Evolutionary conservation across 495 filamentous ascomycete species (phyloP), one percentile per base, ranked within the genome.

Genomic region (Zalerion maritima): DNA sequence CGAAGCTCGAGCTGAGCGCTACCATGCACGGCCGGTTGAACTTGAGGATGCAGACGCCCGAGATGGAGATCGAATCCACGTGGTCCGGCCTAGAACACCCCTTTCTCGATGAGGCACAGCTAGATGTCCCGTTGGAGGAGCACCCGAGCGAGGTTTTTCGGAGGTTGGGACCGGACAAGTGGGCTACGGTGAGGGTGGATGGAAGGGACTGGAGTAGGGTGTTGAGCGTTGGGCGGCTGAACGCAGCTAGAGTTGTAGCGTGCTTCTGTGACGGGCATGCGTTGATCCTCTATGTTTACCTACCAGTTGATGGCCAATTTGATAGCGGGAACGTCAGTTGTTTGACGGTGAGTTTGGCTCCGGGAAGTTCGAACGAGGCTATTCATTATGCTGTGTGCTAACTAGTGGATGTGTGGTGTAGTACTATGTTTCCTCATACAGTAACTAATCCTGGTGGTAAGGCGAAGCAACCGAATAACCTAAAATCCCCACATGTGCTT

Each of bases 171-270:
- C 71, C 57, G 13, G 72, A 75, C 14, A 73, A 67, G 25, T 96
- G 85, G 79, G 78, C 81, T 3, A 77, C 66, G 32, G 85, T 94
- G 21, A 63, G 83, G 24, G 80, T 96, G 34, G 87, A 96, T 58
- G 87, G 82, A 17, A 73, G 64, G 53, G 86, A 96, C 48, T 94
- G 87, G 87, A 79, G 79, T 22, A 70, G 66, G 36, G 84, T 96
- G 15, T 50, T 96, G 33, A 86, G 79, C 49, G 81, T 94, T n/a
- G 86, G 84, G 2, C 58, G 82, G 28, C 46, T 94, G 12, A 84
- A 83, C 31, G n/a, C n/a, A n/a, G 89, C 81, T 2, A 68, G 81
- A 38, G 89, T 94, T 14, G 84, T 97, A 58, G 89, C 85, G 29
- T 94, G 86, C 67, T 71, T 74, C 50, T 55, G 56, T 10, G 58